Evolutionary conservation across 495 filamentous ascomycete genomes (phyloP).

Genomic region (Sordaria brevicollis): DNA sequence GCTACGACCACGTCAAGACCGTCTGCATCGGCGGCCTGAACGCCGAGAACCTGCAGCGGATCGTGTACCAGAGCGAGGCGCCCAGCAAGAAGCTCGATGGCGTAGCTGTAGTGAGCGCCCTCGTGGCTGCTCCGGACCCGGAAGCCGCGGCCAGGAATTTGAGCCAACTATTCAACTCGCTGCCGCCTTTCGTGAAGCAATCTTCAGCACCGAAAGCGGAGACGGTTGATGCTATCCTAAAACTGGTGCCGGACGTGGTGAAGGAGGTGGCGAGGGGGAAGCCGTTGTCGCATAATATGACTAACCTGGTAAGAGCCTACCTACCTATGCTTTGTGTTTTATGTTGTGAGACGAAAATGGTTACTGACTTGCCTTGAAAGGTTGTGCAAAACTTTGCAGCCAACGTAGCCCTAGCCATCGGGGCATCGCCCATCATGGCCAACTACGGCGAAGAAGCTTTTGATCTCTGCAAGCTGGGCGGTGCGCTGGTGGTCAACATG

Average conservation of each 20-base stretch:
- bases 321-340: neutral
- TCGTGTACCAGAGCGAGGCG: conserved; percentile 54
- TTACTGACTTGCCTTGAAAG: conserved; percentile 2
- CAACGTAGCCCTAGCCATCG: conserved; percentile 74
- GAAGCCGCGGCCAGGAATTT: conserved; percentile 49
- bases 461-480: conserved; percentile 58
- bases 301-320: conserved; percentile 48
- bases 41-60: conserved; percentile 58
- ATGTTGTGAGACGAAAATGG: neutral
- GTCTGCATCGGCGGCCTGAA: conserved; percentile 90
- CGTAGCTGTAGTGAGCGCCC: conserved; percentile 82
- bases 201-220: conserved; percentile 43
- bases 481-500: conserved; percentile 85
- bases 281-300: conserved; percentile 93
- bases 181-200: conserved; percentile 48
- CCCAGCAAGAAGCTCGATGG: conserved; percentile 53
- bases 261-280: conserved; percentile 45
- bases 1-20: conserved; percentile 29
- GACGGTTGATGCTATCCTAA: conserved; percentile 33
- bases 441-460: conserved; percentile 73
- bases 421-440: conserved; percentile 90
- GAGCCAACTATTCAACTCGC: conserved; percentile 28
- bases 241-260: conserved; percentile 46
- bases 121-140: conserved; percentile 63
- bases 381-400: conserved; percentile 91